Percentiles rank a stretch among this genome's conserved stretches.
phyloP scores from a whole-genome alignment of 1,284 basidiomycete species.

The Chalciporus sp. region DNA sequence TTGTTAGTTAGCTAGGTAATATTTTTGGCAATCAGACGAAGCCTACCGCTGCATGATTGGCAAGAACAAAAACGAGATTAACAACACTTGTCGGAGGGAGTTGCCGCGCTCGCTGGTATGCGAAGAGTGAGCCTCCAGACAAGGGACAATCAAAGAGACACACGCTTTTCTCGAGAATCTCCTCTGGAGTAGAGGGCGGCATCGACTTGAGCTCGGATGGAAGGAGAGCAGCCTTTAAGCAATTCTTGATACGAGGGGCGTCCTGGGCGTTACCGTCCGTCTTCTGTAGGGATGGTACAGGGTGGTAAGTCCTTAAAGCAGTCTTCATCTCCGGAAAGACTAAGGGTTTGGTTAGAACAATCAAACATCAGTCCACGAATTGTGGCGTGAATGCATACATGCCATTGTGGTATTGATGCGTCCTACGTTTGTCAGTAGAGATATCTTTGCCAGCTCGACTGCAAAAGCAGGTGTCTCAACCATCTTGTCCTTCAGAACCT shows the following conservation, averaged over 20 bases:
- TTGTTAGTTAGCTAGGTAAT: slow-evolving; percentile 11
- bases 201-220: slow-evolving; percentile 68
- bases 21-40: neutral
- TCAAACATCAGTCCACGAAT: slow-evolving; percentile 15
- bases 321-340: slow-evolving; percentile 73
- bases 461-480: slow-evolving; percentile 77
- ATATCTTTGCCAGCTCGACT: slow-evolving; percentile 82
- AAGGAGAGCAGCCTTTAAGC: slow-evolving; percentile 75
- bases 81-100: slow-evolving; percentile 79
- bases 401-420: slow-evolving; percentile 94
- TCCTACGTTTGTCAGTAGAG: slow-evolving; percentile 88
- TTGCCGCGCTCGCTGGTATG: slow-evolving; percentile 52
- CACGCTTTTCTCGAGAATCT: slow-evolving; percentile 66
- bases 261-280: slow-evolving; percentile 69
- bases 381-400: slow-evolving; percentile 48
- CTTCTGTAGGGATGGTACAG: slow-evolving; percentile 68
- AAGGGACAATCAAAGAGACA: slow-evolving; percentile 27
- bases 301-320: slow-evolving; percentile 69
- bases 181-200: slow-evolving; percentile 70
- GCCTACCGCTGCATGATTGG: slow-evolving; percentile 48
- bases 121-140: slow-evolving; percentile 5
- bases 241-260: slow-evolving; percentile 72
- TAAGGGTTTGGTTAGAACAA: slow-evolving; percentile 27
- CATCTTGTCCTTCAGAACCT: slow-evolving; percentile 86
- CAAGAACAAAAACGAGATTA: slow-evolving; percentile 74